Base-by-base conservation (phyloP, 1,284 basidiomycete genomes). In the Ceratobasidium sp. region DNA sequence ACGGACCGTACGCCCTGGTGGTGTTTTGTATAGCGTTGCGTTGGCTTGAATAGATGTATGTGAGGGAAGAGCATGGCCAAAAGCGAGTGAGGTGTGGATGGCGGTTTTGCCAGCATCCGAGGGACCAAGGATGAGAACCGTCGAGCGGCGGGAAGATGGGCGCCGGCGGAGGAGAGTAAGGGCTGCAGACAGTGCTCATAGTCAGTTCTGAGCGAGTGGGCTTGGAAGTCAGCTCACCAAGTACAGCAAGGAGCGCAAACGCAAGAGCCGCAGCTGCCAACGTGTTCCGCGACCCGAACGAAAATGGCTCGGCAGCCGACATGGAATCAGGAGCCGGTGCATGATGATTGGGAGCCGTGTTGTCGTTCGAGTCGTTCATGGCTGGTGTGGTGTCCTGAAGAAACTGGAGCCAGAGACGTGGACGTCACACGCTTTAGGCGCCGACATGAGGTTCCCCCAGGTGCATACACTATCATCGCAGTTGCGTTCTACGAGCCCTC, bases 101-200 rank as follows among this genome's bases (percentile, higher is more conserved):
- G 92, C 85, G 1, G 92, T 93, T 82, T 94, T 94, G 37, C 92
- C 92, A 1, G 88, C 86, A 80, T 92, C 91, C 4, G 89, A 85
- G 56, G 88, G 84, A 1, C 92, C 92, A 14, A 91, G 85, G 24
- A 94, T 82, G 4, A 94, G 81, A 7, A 94, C 79, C 14, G 85
- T 62, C 14, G 72, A 68, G 39, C 73, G 56, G 13, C 48, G 22
- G 13, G 62, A 58, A 6, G 71, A 71, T n/a, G 66, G 66, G 16
- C 66, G 53, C 22, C 66, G 54, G 9, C 54, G 66, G 19, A 48
- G 11, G 27, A 71, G 41, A 7, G 66, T 58, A n/a, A 59, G 29
- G 7, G 46, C 66, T 71, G 22, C 65, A 19, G 27, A 24, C 63
- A 53, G 54, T 31, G 37, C 46, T 2, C 11, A 11, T 13, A 11